Evolutionary conservation across 805 yeast genomes (phyloP), one percentile per base, ranked within the genome.

Genomic region (Wickerhamia fluorescens): DNA sequence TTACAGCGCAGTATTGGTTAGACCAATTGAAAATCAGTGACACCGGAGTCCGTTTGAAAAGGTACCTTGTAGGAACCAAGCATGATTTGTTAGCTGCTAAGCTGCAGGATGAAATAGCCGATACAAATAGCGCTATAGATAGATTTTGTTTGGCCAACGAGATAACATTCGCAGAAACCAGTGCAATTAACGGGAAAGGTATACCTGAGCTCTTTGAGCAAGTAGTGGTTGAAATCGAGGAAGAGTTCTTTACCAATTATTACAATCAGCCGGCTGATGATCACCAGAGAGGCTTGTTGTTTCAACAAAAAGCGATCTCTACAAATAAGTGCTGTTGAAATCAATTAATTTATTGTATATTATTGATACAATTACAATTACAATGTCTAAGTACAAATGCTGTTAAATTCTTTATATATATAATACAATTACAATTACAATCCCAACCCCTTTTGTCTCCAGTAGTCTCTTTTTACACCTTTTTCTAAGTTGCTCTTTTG

Each of bases 1-100:
- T 66, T 14, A 73, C 84, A 35, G 96, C 96, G 1, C 75, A 80
- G 45, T 75, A 74, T 34, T 92, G 98, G 98, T 75, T 85, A n/a
- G 78, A 79, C 32, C 96, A 92, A 58, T 66, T 89, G 21, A 42
- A 53, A 28, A 22, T 20, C 28, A 44, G 40, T 30, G 41, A 51
- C 34, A 16, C 37, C 17, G 45, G 34, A 6, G 44, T 41, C 2
- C 33, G 41, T 4, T 49, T 71, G 27, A 38, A 41, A 22, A 56
- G 71, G 4, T 37, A 54, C 7, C 53, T 92, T 7, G 82, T 89
- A 4, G 98, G 97, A 1, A 92, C 86, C 53, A 92, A 92, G 56
- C 43, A 58, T 4, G 98, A 92, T 54, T 52, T 87, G 26, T 50
- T 66, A n/a, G n/a, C n/a, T n/a, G n/a, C n/a, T n/a, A n/a, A n/a